Evolutionary conservation across 768 basidiomycete species (phyloP).

Genomic region (Dioszegia crocea): DNA sequence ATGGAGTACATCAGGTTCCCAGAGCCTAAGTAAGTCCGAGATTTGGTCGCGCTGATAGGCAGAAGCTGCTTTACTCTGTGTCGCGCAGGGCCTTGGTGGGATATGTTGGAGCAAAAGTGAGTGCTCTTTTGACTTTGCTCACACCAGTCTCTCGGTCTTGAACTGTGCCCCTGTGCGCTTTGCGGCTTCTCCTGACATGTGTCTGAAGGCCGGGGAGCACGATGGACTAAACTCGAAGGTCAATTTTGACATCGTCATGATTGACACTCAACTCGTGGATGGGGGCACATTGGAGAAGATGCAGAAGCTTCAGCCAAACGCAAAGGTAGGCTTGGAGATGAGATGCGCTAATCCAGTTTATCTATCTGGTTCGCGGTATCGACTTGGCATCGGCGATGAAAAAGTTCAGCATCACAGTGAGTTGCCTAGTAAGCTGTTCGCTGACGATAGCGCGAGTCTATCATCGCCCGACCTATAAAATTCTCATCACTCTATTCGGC

Average conservation of each 20-base stretch:
- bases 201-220: conserved; percentile 9
- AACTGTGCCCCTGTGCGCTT: conserved; percentile 30
- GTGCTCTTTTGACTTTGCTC: background rate
- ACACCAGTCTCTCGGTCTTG: conserved; percentile 16
- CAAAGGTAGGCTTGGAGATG: conserved; percentile 16
- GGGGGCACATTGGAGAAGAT: conserved; percentile 11
- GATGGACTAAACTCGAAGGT: conserved; percentile 16
- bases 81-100: conserved; percentile 24
- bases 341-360: conserved; percentile 24
- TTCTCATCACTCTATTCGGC: conserved; percentile 29
- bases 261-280: conserved; percentile 18
- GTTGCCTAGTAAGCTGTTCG: background rate
- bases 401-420: conserved; percentile 21
- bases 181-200: conserved; percentile 6
- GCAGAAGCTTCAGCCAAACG: conserved; percentile 19
- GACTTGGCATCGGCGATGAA: conserved; percentile 25
- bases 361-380: conserved; percentile 30
- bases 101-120: conserved; percentile 29
- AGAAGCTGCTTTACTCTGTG: conserved; percentile 30
- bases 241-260: conserved; percentile 24
- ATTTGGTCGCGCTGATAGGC: background rate
- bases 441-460: conserved; percentile 23
- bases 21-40: conserved; percentile 1
- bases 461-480: conserved; percentile 42
- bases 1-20: background rate